Evolutionary conservation across 192 early-diverging fungal species (phyloP), one percentile per base, ranked within the genome.

Genomic region (Podila clonocystis): DNA sequence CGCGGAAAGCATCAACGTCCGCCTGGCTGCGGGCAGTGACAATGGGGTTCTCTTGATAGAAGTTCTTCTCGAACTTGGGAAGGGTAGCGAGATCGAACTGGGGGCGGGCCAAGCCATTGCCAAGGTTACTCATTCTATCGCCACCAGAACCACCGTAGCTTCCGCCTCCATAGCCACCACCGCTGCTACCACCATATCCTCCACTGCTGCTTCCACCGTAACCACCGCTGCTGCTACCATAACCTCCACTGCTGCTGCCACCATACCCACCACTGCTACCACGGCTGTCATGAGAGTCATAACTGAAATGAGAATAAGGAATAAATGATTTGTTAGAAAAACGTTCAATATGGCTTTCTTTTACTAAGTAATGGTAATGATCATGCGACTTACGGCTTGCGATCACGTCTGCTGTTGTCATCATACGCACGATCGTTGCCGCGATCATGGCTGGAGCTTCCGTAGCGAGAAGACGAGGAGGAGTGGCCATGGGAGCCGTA

Each of bases 31-130:
- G 91, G 11, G 74, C 79, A 5, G 89, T 73, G 7, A 99, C 96
- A 48, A 83, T 65, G 9, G 89, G 78, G 74, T 95, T 83, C 83
- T 99, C 98, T n/a, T 82, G 80, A 86, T 99, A 99, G 77, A 99
- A 99, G 86, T 98, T 97, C 87, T 97, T 98, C 83, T 97, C 96
- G 74, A 98, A 98, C 60, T 85, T 90, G 8, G 89, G 91, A 26
- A 99, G 83, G 62, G 87, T 76, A 17, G 70, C 62, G 3, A 84
- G 45, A 71, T 93, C 92, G 94, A 94, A 98, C 73, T 94, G 85
- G 20, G 86, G 86, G 29, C 73, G 84, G 29, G 77, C 71, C 38
- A 95, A 84, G 60, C 77, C 84, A 24, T 82, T 74, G 30, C 92
- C 92, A 17, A 93, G 87, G 60, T 82, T 86, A 64, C 80, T 82